Conservation (phyloP, 331 rosid species). For the Quercus lobata region DNA sequence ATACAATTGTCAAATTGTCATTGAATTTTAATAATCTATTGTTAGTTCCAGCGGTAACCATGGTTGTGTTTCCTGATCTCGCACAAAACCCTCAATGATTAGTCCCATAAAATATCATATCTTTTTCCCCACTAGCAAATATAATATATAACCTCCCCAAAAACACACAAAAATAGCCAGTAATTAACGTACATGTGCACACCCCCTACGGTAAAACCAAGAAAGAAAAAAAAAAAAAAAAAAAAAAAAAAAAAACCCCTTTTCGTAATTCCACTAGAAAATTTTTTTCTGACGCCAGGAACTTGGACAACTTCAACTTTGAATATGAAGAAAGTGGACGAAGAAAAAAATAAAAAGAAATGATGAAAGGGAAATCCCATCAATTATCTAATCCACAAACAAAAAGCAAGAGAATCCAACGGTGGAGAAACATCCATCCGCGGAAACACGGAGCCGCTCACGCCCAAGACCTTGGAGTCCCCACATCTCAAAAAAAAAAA, state of each 20-base stretch:
- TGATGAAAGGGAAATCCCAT: constrained; percentile 26
- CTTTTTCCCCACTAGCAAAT: constrained; percentile 9
- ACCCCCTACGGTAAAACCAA: background rate
- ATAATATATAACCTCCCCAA: background rate
- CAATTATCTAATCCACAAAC: background rate
- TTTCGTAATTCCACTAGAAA: background rate
- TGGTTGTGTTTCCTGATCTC: constrained; percentile 52
- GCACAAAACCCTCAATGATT: constrained; percentile 56
- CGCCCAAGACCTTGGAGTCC: constrained; percentile 87
- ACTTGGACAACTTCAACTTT: background rate
- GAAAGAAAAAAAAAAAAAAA: no score
- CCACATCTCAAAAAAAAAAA: constrained; percentile 27
- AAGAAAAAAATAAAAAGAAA: background rate
- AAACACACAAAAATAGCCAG: background rate
- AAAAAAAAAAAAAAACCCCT: background rate
- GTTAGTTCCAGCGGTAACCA: constrained; percentile 1
- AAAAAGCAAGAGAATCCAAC: constrained; percentile 50
- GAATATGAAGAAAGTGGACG: background rate
- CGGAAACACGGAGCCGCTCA: constrained; percentile 99
- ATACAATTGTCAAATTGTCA: background rate
- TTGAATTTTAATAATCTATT: background rate
- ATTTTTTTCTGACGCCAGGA: background rate
- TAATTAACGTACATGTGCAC: constrained; percentile 14
- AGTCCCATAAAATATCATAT: constrained; percentile 22
- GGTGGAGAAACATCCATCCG: constrained; percentile 85